phyloP scores from a whole-genome alignment of 306 rosid species.

The Crataegus laevigata region DNA sequence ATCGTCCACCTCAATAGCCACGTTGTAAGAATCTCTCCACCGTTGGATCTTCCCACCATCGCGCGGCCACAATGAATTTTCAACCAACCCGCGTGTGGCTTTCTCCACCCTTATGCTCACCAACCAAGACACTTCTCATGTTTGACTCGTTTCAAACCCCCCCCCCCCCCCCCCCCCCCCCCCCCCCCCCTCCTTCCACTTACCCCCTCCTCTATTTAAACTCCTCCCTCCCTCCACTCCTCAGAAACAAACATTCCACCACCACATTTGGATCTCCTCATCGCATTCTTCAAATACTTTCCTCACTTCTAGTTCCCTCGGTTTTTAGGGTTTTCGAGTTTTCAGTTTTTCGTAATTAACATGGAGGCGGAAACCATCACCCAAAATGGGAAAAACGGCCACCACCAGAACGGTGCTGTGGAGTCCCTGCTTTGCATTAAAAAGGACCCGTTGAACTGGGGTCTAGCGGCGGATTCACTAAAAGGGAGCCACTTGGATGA shows the following conservation, averaged over 20 bases:
- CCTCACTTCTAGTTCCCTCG: background rate
- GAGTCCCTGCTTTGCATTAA: conserved; percentile 23
- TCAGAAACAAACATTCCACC: conserved; percentile 12
- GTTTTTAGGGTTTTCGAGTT: background rate
- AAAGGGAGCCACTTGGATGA: conserved; percentile 75
- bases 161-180: background rate
- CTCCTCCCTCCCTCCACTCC: conserved; percentile 4
- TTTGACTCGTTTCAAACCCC: background rate
- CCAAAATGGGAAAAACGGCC: conserved; percentile 3
- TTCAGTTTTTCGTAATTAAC: background rate
- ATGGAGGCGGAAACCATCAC: conserved; percentile 31
- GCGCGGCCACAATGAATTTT: conserved; percentile 9
- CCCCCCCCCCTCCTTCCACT: background rate
- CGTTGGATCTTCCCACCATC: conserved; percentile 17
- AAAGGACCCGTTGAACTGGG: conserved; percentile 72
- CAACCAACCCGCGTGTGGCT: conserved; percentile 51
- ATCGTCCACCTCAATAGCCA: background rate
- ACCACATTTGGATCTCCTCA: background rate
- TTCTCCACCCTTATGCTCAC: conserved; percentile 47
- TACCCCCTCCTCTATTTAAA: conserved; percentile 23
- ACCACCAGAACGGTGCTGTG: conserved; percentile 14
- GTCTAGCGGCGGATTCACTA: conserved; percentile 42
- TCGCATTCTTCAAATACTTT: background rate
- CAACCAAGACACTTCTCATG: conserved; percentile 32
- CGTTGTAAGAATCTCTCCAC: conserved; percentile 12